Percentiles rank a stretch among this genome's conserved stretches.
Conservation (phyloP, 1,139 yeast species). For the Meyerozyma smithsonii region DNA sequence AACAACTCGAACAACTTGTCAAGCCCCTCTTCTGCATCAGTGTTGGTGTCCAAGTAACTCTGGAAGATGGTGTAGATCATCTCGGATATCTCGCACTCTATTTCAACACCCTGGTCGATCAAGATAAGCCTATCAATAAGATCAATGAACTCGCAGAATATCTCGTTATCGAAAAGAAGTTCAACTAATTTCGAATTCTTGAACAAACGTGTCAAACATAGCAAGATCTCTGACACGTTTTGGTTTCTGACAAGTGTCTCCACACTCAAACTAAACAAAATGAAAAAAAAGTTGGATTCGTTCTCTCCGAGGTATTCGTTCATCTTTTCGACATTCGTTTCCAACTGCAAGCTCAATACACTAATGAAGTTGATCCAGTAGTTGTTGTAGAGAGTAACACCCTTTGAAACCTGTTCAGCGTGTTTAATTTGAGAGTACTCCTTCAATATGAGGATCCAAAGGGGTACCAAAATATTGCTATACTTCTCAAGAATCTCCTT, state of each 20-base stretch:
- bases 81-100: conserved; percentile 50
- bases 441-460: conserved; percentile 74
- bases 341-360: conserved; percentile 66
- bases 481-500: conserved; percentile 52
- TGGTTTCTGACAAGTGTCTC: conserved; percentile 58
- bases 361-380: conserved; percentile 80
- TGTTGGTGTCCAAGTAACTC: conserved; percentile 20
- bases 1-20: conserved; percentile 80
- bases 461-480: conserved; percentile 55
- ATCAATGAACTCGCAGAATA: conserved; percentile 73
- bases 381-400: conserved; percentile 51
- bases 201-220: conserved; percentile 54
- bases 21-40: conserved; percentile 47
- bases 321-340: conserved; percentile 42
- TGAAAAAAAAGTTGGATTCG: conserved; percentile 70
- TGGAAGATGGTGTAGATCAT: conserved; percentile 49
- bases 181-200: conserved; percentile 55
- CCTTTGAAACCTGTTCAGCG: conserved; percentile 44
- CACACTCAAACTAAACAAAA: conserved; percentile 78
- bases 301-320: conserved; percentile 52
- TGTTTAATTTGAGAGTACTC: conserved; percentile 72
- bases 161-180: conserved; percentile 59
- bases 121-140: conserved; percentile 69
- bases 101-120: conserved; percentile 50
- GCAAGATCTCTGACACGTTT: conserved; percentile 41